Evolutionary conservation across 192 early-diverging fungal genomes (phyloP), one percentile per base, ranked within the genome.

Genomic region (Dissophora globulifera): DNA sequence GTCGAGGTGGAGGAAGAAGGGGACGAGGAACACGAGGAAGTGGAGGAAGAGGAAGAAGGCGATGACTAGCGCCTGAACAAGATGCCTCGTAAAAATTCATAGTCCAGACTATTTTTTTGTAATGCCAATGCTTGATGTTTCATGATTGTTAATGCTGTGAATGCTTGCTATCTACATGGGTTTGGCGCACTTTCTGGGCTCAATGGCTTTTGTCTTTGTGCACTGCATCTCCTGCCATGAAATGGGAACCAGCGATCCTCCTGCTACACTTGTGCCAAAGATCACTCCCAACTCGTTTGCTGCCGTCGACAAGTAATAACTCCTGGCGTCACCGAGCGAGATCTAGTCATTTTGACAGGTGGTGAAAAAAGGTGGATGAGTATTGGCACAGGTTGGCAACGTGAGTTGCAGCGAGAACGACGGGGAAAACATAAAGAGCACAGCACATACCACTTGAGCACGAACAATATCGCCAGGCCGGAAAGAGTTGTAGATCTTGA

Each of bases 171-270:
- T 40, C 54, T 83, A 89, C 41, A 88, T 82, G 1, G 95, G 92
- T 79, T 97, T 99, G 17, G 97, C 97, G 62, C 97, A 99, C 81
- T 99, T 99, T 56, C 97, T 84, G 61, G 87, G 88, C 62, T 98
- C 97, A 26, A 95, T 82, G 0, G 78, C 74, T 45, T 89, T 87
- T 3, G 96, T 97, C 71, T 92, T 93, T 17, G 97, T 92, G 69
- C 96, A 97, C 50, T 97, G 89, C 97, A 99, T 99, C 62, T 98
- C 88, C 78, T 98, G 92, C 97, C 97, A 99, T 41, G 94, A 95
- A 32, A 97, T 87, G 5, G 97, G 97, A 30, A 97, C 84, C 93
- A 98, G 92, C 1, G 94, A 81, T 50, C 69, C 79, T 70, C 90
- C 95, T 42, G 90, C 92, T 6, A 87, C 80, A 80, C 94, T 96